These are phyloP conservation scores for Spatholobus suberectus DNA, from an alignment of 306 rosid species.

Conservation along the genomic window DNA sequence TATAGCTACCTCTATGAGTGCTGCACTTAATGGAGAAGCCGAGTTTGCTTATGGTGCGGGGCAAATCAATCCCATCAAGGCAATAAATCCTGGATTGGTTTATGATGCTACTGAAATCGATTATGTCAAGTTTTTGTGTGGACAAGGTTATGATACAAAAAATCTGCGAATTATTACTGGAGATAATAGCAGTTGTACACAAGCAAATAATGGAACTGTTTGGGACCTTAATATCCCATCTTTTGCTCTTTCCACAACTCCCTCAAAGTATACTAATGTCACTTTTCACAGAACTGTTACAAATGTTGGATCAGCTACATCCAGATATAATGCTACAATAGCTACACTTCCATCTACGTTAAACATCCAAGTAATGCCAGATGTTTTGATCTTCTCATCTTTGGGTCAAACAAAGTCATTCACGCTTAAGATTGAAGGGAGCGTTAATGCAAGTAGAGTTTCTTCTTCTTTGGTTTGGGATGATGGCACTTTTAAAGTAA, in stretches of 20 bases:
- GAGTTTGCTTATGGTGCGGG: constrained; percentile 48
- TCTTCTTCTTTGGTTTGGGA: not conserved
- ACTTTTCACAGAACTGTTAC: not conserved
- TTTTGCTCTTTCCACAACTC: not conserved
- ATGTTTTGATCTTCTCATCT: not conserved
- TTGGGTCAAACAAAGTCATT: not conserved
- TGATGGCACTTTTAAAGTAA: not conserved
- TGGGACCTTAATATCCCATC: not conserved
- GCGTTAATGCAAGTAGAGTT: not conserved
- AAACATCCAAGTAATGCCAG: not conserved
- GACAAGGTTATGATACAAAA: not conserved
- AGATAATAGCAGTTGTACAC: not conserved
- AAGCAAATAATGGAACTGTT: not conserved
- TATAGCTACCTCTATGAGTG: constrained; percentile 40
- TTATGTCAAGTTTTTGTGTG: not conserved
- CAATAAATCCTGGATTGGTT: not conserved
- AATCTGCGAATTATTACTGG: not conserved
- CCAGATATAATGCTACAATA: not conserved
- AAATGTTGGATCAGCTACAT: not conserved
- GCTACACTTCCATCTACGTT: not conserved
- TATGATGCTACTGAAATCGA: not conserved
- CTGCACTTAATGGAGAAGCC: constrained; percentile 29
- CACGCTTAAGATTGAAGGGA: not conserved
- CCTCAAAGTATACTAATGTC: not conserved
- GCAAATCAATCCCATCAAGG: not conserved